Conservation (phyloP, 106 monocot species). For the Vanilla planifolia region DNA sequence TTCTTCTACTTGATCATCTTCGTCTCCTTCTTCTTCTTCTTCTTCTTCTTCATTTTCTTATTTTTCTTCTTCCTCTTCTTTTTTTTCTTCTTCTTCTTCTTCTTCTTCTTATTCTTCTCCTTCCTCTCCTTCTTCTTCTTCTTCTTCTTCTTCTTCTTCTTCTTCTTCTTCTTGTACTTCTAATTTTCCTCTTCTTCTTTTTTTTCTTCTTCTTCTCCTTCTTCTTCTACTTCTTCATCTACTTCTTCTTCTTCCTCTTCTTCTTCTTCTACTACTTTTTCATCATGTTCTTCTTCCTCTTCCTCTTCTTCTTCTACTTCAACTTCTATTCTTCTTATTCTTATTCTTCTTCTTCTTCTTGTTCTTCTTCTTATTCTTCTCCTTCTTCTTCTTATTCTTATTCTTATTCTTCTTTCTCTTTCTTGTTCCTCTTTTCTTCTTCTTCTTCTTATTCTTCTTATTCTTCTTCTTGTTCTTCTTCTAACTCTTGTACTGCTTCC, state of each 20-base stretch:
- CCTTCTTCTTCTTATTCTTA: too few relatives aligned
- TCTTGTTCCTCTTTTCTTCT: not conserved
- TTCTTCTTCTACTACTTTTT: not conserved
- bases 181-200: not conserved
- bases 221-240: not conserved
- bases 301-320: not conserved
- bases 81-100: not conserved
- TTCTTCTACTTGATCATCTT: too few relatives aligned
- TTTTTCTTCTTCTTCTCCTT: not conserved
- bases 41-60: too few relatives aligned
- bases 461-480: too few relatives aligned
- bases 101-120: too few relatives aligned
- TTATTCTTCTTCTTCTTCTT: too few relatives aligned
- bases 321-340: too few relatives aligned
- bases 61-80: not conserved
- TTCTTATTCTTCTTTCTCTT: not conserved
- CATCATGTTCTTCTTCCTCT: not conserved
- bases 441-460: too few relatives aligned
- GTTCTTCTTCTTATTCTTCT: too few relatives aligned
- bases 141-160: not conserved
- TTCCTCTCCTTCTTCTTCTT: not conserved
- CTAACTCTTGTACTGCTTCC: too few relatives aligned
- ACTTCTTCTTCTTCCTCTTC: not conserved
- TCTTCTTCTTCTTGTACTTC: too few relatives aligned
- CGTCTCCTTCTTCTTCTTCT: too few relatives aligned